phyloP scores from a whole-genome alignment of 257 asterid species.

The Scutellaria baicalensis region DNA sequence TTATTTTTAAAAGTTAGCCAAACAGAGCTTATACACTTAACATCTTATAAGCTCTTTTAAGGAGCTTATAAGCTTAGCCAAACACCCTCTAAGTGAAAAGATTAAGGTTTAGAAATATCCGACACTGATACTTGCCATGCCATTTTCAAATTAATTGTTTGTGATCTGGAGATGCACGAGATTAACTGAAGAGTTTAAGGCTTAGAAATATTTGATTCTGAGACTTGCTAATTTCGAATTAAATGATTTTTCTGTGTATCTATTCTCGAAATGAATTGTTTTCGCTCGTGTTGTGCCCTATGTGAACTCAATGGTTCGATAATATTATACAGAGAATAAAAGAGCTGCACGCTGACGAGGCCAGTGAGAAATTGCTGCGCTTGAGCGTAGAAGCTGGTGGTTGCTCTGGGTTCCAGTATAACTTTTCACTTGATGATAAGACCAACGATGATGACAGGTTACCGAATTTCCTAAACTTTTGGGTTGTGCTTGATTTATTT shows the following conservation, averaged over 20 bases:
- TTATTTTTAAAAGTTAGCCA: no score
- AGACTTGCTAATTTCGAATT: neutral
- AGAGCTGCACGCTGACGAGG: constrained; percentile 74
- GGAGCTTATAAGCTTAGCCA: no score
- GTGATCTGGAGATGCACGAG: neutral
- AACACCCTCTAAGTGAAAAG: no score
- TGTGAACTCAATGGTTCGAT: neutral
- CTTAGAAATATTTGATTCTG: neutral
- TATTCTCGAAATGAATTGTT: neutral
- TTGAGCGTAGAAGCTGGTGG: constrained; percentile 98
- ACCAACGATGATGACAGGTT: constrained; percentile 78
- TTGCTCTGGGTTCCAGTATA: constrained; percentile 95
- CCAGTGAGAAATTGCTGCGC: constrained; percentile 59
- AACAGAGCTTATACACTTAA: no score
- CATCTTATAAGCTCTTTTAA: no score
- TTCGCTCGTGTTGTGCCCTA: neutral
- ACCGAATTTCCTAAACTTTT: neutral
- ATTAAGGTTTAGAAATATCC: no score
- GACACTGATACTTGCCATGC: no score
- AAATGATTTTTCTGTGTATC: neutral
- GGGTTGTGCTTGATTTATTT: neutral
- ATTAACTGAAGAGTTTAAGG: neutral
- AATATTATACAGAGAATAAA: constrained; percentile 53
- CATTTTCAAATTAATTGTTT: no score
- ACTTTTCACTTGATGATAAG: constrained; percentile 72